Base-by-base conservation (phyloP, 306 rosid species). In the Styphnolobium japonicum region DNA sequence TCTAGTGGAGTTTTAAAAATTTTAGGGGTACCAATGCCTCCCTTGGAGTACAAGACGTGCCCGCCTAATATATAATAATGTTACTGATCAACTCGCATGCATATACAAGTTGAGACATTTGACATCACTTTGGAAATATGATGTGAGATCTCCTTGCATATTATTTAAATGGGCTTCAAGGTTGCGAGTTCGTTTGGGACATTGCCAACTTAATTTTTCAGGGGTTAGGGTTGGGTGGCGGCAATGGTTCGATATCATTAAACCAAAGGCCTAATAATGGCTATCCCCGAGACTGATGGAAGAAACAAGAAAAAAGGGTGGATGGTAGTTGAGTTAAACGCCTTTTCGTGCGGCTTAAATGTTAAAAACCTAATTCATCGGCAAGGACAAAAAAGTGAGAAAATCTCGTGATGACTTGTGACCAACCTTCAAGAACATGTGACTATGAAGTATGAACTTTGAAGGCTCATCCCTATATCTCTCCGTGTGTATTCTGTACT, bases 331-430 rank as follows among this genome's bases (percentile, higher is more conserved):
- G 36, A 79, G 67, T 67, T 56, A 33, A 62, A 31, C 1, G 3
- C 39, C 49, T 76, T 72, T 72, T 10, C 71, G 57, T 76, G 89
- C 56, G 83, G 86, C 78, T 67, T 45, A 25, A 85, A 63, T 82
- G 85, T 77, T 67, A 80, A 69, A 87, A 70, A 86, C 82, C 64
- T 6, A 7, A 77, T 70, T 65, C 81, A 69, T 85, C 75, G 72
- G 85, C 84, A 82, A 73, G 62, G 70, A 53, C 68, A 71, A 33
- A 37, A 76, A 71, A 66, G 60, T 19, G 40, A 25, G 63, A 71
- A 29, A 53, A 21, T 67, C 87, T 76, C 58, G 67, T 71, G 83
- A 49, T 14, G 42, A 53, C 53, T 70, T 69, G 83, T 80, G 86
- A 75, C 5, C 58, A 78, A 71, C 76, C 73, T 48, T 57, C 3